These are phyloP conservation scores for Solanum habrochaites DNA, from an alignment of 257 asterid genomes.

Conservation along the genomic window DNA sequence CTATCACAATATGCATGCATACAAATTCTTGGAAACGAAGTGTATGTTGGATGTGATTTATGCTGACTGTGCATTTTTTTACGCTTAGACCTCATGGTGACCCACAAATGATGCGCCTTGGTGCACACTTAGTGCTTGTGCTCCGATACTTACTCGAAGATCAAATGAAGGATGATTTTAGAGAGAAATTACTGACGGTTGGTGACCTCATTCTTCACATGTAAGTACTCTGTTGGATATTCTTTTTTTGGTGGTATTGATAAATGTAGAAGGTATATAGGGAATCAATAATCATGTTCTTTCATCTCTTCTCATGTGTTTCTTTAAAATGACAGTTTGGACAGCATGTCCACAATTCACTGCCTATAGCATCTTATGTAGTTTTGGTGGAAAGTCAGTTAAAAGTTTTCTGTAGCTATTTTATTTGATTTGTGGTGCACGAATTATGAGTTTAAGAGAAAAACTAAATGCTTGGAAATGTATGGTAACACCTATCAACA, in stretches of 20 bases:
- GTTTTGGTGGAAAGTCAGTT: neutral
- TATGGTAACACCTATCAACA: neutral
- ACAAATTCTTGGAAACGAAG: neutral
- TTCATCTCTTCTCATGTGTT: neutral
- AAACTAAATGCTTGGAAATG: neutral
- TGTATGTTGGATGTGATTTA: neutral
- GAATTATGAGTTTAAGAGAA: neutral
- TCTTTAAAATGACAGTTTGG: neutral
- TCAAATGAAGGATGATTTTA: constrained; percentile 71
- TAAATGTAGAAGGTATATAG: neutral
- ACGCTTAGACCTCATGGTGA: constrained; percentile 95
- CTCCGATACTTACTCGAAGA: constrained; percentile 73
- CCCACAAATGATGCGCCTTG: constrained; percentile 98
- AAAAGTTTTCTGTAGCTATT: neutral
- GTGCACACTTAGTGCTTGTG: constrained; percentile 96
- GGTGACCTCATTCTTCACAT: constrained; percentile 94
- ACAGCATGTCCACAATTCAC: neutral
- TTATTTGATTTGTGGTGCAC: neutral
- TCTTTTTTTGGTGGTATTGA: neutral
- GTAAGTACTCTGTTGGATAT: constrained; percentile 28
- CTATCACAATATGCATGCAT: neutral
- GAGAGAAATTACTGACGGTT: constrained; percentile 75
- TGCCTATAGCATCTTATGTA: neutral
- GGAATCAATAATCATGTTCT: neutral
- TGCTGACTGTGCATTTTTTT: constrained; percentile 9